These are phyloP conservation scores for Paramecium caudatum DNA, from an alignment of 73 alveolate genomes.

Conservation along the genomic window DNA sequence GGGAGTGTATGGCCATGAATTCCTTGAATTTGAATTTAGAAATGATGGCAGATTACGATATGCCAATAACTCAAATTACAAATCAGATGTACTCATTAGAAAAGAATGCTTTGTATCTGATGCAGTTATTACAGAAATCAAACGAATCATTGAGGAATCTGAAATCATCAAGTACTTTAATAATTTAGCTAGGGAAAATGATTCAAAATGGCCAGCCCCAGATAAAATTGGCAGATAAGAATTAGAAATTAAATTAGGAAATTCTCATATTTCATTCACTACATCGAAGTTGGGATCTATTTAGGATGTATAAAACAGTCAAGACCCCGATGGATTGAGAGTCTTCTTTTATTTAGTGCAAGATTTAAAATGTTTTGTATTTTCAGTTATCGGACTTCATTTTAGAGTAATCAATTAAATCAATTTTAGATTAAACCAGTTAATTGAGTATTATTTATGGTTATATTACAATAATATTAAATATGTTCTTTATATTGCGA, in stretches of 20 bases:
- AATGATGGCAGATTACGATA: slow-evolving; percentile 96
- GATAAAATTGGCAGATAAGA: slow-evolving; percentile 95
- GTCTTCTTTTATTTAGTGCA: slow-evolving; percentile 88
- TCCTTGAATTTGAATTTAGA: slow-evolving; percentile 95
- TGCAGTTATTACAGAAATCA: slow-evolving; percentile 89
- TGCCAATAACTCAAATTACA: slow-evolving; percentile 95
- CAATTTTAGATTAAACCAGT: slow-evolving; percentile 49
- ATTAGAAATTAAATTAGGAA: slow-evolving; percentile 89
- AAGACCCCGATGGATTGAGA: slow-evolving; percentile 94
- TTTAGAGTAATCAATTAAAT: slow-evolving; percentile 81
- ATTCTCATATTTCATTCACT: slow-evolving; percentile 88
- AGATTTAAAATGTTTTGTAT: slow-evolving; percentile 92
- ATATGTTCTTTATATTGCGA: no score
- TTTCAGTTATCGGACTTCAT: slow-evolving; percentile 89
- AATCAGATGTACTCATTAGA: slow-evolving; percentile 90
- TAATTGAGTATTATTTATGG: neutral
- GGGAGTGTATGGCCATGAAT: slow-evolving; percentile 98
- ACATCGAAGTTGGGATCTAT: slow-evolving; percentile 94
- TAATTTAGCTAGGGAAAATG: slow-evolving; percentile 81
- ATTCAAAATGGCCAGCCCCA: slow-evolving; percentile 93
- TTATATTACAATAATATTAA: no score
- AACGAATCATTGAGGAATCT: slow-evolving; percentile 89
- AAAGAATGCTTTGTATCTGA: slow-evolving; percentile 85
- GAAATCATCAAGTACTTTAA: slow-evolving; percentile 86
- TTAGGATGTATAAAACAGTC: slow-evolving; percentile 86